Evolutionary conservation across 129 eudicot species (phyloP), one percentile per base, ranked within the genome.

Genomic region (Chrysanthemum seticuspe): DNA sequence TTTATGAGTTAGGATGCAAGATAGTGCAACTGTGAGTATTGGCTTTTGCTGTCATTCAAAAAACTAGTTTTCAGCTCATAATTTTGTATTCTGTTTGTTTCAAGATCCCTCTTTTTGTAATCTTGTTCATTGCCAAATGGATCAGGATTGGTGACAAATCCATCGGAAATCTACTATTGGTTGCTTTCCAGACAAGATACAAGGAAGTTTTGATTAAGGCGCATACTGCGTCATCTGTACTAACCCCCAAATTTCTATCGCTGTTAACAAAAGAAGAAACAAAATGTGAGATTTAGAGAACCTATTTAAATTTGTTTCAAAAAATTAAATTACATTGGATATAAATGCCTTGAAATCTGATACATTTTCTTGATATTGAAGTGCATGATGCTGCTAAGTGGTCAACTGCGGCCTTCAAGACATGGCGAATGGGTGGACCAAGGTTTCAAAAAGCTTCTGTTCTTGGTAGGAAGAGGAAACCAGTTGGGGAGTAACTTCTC

Each of bases 371-470:
- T 72, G 47, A 48, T 69, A 64, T 75, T 78, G 81, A 72, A 93
- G 98, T 93, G 88, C 89, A 86, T 70, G 96, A 84, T 81, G 89
- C 96, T 67, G 96, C 96, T 36, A 92, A 86, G 67, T 87, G 87
- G 5, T 93, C 98, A 13, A 85, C 86, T 40, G 83, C 82, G 10
- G 95, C 96, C 18, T 87, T 89, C 62, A 93, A 84, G 73, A 87
- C 83, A 67, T 92, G 98, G 98, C 70, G 92, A 56, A 85, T 92
- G 84, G 98, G 98, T 60, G 98, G 98, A n/a, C 85, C 98, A 2
- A 79, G 96, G 31, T 80, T 92, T 61, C 84, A 87, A 66, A 82
- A 65, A 71, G 89, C 96, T 74, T 71, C 90, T 51, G 79, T 92
- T 81, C 95, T 89, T 74, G 95, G 98, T 47, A 87, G 89, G 73